Base-by-base conservation (phyloP, 2,329 filamentous ascomycete species). In the Diplodia sapinea region DNA sequence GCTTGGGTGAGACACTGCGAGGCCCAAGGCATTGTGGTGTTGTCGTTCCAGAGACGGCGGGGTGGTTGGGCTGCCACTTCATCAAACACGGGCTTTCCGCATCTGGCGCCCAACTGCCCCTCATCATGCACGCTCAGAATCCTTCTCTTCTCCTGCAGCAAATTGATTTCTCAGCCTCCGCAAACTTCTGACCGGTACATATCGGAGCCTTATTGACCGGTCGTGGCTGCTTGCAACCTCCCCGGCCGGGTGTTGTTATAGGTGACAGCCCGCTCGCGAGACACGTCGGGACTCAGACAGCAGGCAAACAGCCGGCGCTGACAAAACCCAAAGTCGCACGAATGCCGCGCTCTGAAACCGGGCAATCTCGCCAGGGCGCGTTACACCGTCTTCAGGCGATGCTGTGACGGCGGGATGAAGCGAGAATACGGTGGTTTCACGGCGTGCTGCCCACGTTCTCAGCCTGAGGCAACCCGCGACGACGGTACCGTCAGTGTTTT, bases 381-480 rank as follows among this genome's bases (percentile, higher is more conserved):
- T 63, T 63, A 63, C 59, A 63, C 59, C 11, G 31, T 15, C 36
- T 13, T 51, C 47, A 38, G 47, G 29, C 47, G 59, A 63, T 63
- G 59, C 31, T 51, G 59, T 63, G 59, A 63, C 59, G 62, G 36
- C 62, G 62, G 62, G 43, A 23, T 20, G 50, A 65, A 50, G 43
- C 62, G 62, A 43, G 50, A 65, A 33, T 26, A 33, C 23, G 20
- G 49, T 31, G 62, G 62, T 65, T 47, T 50, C 62, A 65, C 62
- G 33, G 62, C 62, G 62, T 65, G 29, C 62, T 54, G 49, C 62
- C 62, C 62, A 65, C 62, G 62, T 65, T 65, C 43, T 65, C 51
- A 55, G 62, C 51, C 62, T 65, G 62, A 65, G 62, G 51, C 62
- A 43, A 52, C 59, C 59, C 59, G 59, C 59, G 59, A 38, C 59